Conservation (phyloP, 2,329 filamentous ascomycete genomes). For the Xylariaceae sp. region DNA sequence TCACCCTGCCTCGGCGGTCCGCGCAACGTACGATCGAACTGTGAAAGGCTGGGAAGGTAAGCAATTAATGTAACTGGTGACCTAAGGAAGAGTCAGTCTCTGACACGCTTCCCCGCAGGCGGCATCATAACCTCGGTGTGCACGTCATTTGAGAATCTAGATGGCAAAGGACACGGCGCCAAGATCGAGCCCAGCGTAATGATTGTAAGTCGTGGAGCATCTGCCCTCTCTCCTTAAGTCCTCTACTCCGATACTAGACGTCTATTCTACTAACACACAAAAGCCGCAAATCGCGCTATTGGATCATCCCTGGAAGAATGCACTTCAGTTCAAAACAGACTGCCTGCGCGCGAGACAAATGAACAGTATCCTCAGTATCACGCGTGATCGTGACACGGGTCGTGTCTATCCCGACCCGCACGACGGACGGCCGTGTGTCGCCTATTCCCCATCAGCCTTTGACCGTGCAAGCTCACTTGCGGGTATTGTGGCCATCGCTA, state of each 20-base stretch:
- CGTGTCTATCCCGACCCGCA: conserved; percentile 68
- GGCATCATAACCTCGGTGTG: conserved; percentile 78
- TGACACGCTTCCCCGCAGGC: conserved; percentile 41
- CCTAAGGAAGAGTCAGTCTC: neutral
- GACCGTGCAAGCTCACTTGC: conserved; percentile 72
- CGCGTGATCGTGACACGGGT: conserved; percentile 73
- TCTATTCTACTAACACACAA: conserved; percentile 7
- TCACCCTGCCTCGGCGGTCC: conserved; percentile 66
- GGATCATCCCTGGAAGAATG: conserved; percentile 64
- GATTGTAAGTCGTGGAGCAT: conserved; percentile 45
- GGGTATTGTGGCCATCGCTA: conserved; percentile 68
- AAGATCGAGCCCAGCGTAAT: conserved; percentile 79
- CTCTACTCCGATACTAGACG: neutral
- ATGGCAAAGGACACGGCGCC: conserved; percentile 74
- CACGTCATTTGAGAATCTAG: conserved; percentile 75
- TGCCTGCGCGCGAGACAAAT: conserved; percentile 67
- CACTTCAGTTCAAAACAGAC: conserved; percentile 70
- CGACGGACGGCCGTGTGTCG: conserved; percentile 62
- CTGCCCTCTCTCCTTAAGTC: neutral
- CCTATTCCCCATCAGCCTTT: conserved; percentile 68
- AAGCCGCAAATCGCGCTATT: conserved; percentile 64
- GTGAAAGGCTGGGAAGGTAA: conserved; percentile 65
- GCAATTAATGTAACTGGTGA: neutral
- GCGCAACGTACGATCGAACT: conserved; percentile 66
- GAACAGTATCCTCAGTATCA: conserved; percentile 69